A percentile compares a stretch with the other conserved stretches of the same genome.
These are phyloP conservation scores for Fusarium illudens DNA, from an alignment of 2,329 filamentous ascomycete genomes.

Conservation along the genomic window DNA sequence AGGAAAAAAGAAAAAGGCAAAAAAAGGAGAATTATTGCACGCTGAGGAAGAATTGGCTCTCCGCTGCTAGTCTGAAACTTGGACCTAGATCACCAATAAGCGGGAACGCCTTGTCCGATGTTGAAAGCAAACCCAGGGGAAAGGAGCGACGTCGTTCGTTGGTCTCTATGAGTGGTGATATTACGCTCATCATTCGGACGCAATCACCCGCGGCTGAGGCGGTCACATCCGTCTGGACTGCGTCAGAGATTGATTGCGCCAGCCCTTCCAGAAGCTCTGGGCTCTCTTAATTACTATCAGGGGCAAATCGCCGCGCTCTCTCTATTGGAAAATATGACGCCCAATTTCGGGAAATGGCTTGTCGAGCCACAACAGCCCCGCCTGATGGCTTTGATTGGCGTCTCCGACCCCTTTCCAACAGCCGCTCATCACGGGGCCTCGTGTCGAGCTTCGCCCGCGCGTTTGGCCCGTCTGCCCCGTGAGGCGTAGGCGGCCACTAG, in stretches of 20 bases:
- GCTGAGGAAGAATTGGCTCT: not conserved
- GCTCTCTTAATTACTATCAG: not conserved
- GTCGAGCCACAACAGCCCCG: constrained; percentile 41
- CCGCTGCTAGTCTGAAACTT: not conserved
- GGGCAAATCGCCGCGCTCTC: constrained; percentile 4
- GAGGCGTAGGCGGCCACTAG: constrained; percentile 14
- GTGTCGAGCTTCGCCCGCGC: constrained; percentile 38
- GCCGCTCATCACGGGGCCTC: constrained; percentile 35
- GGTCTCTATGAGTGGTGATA: not conserved
- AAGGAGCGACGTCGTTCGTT: not conserved
- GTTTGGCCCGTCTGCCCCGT: constrained; percentile 25
- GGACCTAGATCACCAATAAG: constrained; percentile 4
- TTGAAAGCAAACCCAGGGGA: not conserved
- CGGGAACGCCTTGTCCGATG: not conserved
- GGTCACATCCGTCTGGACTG: not conserved
- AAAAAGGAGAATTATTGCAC: not conserved
- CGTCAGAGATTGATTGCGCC: not conserved
- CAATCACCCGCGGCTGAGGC: not conserved
- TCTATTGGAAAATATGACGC: constrained; percentile 19
- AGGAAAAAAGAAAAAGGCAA: not conserved
- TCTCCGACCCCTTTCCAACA: constrained; percentile 31
- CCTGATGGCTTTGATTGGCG: constrained; percentile 31
- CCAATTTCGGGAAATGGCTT: constrained; percentile 40
- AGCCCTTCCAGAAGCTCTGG: not conserved
- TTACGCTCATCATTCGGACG: not conserved